phyloP scores from a whole-genome alignment of 768 basidiomycete genomes.

The Russula lepida region DNA sequence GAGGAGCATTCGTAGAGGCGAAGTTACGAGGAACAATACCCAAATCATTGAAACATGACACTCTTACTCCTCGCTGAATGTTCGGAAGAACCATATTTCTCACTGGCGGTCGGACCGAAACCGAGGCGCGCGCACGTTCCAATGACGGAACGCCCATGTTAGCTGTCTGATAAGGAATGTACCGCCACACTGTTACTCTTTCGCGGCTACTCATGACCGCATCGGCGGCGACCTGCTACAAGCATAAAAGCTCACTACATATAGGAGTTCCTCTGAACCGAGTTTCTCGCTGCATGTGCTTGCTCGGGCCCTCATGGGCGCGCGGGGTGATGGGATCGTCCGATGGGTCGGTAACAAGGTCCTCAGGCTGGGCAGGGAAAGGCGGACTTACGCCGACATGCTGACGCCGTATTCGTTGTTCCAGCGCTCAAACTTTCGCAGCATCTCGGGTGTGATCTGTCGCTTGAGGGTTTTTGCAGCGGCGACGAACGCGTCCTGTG shows the following conservation, averaged over 20 bases:
- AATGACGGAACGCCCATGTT: not conserved
- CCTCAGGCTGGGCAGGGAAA: not conserved
- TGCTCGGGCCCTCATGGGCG: not conserved
- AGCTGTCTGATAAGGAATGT: not conserved
- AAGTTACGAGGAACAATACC: constrained; percentile 6
- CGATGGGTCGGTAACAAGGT: not conserved
- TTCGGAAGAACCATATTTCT: not conserved
- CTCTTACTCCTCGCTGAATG: constrained; percentile 3
- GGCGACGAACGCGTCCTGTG: constrained; percentile 59
- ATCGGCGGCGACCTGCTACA: not conserved
- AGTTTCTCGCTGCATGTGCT: not conserved
- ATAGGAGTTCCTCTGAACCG: not conserved
- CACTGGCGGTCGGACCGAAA: not conserved
- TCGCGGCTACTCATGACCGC: not conserved
- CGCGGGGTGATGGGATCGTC: not conserved
- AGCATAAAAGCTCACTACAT: constrained; percentile 1
- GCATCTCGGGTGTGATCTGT: constrained; percentile 78
- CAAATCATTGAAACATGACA: not conserved
- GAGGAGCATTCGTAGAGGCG: not conserved
- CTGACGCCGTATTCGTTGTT: constrained; percentile 22
- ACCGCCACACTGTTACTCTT: not conserved
- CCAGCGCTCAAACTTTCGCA: constrained; percentile 71
- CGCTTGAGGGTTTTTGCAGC: constrained; percentile 65
- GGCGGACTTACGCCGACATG: not conserved
- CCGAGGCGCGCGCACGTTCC: not conserved